Base-by-base conservation (phyloP, 805 yeast genomes). In the Cyberlindnera xylosilytica region DNA sequence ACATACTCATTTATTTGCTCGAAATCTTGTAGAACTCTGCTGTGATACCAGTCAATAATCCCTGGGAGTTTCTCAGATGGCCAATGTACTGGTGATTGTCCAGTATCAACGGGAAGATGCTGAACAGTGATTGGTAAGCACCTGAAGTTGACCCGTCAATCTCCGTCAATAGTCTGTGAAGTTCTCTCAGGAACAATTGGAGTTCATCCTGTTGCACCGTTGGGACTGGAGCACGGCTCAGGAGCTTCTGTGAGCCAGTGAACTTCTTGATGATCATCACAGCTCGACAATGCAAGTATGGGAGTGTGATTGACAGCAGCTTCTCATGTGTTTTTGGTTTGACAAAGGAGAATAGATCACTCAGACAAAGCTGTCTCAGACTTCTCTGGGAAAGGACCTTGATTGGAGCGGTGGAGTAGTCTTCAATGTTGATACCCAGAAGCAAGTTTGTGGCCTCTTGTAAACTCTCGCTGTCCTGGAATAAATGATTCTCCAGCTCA, bases 131-230 rank as follows among this genome's bases (percentile, higher is more conserved):
- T 4, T 28, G 27, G 27, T 52, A 49, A 6, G 17, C 20, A 1
- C 19, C 27, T 9, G 34, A 10, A 23, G 47, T 32, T 2, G 38
- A 31, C 4, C 35, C 10, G 5, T 31, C 35, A 13, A 46, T 17
- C 4, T 28, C 30, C 19, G 42, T 37, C 12, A 67, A 49, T 6
- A 69, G 56, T 6, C 51, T 49, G 23, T 51, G 52, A 4, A 79
- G 51, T 0, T 85, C 83, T 4, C 59, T 45, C 19, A 82, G 51
- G 6, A 79, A 53, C 0, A 66, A 52, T 11, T 50, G 47, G n/a
- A 89, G 54, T 58, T 90, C 98, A 6, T 65, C 61, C 41, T 76
- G 76, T 50, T 87, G 87, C 7, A 85, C 60, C 30, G 73, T 69
- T 0, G 91, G 76, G 13, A 85, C 65, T 1, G 97, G 97, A 39